Base-by-base conservation (phyloP, 2,329 filamentous ascomycete species). In the Epichloe gansuensis region DNA sequence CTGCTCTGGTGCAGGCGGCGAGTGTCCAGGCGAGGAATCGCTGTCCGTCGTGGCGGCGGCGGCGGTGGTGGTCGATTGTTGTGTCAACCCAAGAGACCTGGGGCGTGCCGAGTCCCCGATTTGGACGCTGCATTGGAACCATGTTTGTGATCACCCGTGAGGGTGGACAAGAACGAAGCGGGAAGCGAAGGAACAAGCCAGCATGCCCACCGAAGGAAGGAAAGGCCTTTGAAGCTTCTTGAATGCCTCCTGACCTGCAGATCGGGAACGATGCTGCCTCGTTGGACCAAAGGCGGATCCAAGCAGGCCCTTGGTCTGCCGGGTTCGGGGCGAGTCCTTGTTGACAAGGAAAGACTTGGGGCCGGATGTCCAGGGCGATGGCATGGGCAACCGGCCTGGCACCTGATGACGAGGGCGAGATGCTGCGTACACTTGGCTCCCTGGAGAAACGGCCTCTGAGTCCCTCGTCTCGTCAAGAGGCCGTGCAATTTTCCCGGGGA, bases 241-340 rank as follows among this genome's bases (percentile, higher is more conserved):
- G 28, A 83, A 62, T 5, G 78, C 75, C 52, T 82, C 80, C 37
- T 77, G 72, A 13, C 80, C 75, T 3, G 73, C 72, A 2, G 80
- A 83, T 15, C 73, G 71, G 17, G 80, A 77, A 21, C 80, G 70
- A 12, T 70, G 67, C 45, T 72, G 71, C 49, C 76, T 70, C 8
- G 65, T 67, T 17, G 70, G 68, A n/a, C 68, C 67, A 52, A 81
- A 74, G 2, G 76, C 74, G 4, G 68, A 65, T 11, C 72, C 69
- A 34, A 81, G 63, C 9, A 65, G 56, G 11, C 65, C 60, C 21
- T 63, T 63, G 17, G 64, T 61, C 34, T 63, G 59, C 25, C 58
- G 61, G 44, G 54, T 58, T 47, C 54, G 54, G 9, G 59, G 41
- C 21, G 57, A 55, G 8, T 61, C 61, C 41, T 51, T 62, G 49